Evolutionary conservation across 2,329 filamentous ascomycete genomes (phyloP), one percentile per base, ranked within the genome.

Genomic region (Fusarium humuli): DNA sequence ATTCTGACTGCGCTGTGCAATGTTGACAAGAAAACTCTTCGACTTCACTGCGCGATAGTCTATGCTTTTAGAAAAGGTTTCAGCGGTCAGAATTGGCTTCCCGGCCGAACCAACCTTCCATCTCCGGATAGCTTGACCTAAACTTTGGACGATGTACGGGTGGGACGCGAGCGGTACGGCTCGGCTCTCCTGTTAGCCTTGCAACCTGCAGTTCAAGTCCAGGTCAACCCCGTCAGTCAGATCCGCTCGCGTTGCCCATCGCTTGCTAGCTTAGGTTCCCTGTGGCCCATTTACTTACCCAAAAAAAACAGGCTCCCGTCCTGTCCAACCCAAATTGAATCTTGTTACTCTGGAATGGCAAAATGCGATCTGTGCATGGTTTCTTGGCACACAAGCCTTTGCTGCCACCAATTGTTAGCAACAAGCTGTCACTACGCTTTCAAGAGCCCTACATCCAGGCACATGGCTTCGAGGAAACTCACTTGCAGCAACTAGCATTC

Each of bases 151-250:
- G 49, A 55, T 68, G 63, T 61, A 64, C 66, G 55, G 56, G 44
- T 67, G 69, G 69, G 69, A 65, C 54, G 63, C 54, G 62, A 71
- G 69, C 65, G 68, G 67, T 71, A 69, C 72, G 69, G 72, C 72
- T 75, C 67, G 71, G 63, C 60, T 70, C 72, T 61, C 67, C 50
- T 71, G 22, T 61, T 72, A 71, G 65, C 65, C 65, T 60, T 70
- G 61, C 61, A 70, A 57, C 68, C 60, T 71, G 42, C 68, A 58
- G 54, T 23, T 18, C 27, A 40, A 63, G 61, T 57, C 42, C 44
- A 57, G 41, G 52, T 45, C 34, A 40, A 48, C 58, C 46, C 65
- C 70, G 59, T 61, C 55, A 58, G 57, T 46, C 57, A 61, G 58
- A 59, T 67, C 65, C 57, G 63, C 67, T 71, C 48, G 22, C 27